phyloP scores from a whole-genome alignment of 495 filamentous ascomycete species.

The Lichina pygmaea region DNA sequence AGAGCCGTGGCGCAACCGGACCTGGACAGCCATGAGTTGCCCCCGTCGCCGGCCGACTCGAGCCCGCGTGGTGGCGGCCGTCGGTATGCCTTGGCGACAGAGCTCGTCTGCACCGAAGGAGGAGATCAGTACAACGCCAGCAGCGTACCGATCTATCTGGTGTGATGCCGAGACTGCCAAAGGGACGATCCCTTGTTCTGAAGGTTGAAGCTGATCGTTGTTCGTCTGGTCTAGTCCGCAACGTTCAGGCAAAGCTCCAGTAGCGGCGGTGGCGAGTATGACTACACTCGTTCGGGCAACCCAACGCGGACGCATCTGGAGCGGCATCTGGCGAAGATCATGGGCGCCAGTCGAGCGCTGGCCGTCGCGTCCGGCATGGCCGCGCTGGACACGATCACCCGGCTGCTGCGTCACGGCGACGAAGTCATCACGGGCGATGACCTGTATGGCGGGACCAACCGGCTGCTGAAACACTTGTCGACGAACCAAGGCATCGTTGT shows the following conservation, averaged over 20 bases:
- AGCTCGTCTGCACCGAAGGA: conserved; percentile 84
- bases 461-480: conserved; percentile 72
- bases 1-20: conserved; percentile 55
- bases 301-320: conserved; percentile 91
- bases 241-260: conserved; percentile 88
- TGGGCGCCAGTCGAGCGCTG: conserved; percentile 73
- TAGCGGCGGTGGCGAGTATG: conserved; percentile 61
- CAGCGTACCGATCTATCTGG: conserved; percentile 87
- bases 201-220: not conserved
- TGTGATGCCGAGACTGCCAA: conserved; percentile 8
- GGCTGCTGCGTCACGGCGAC: conserved; percentile 73
- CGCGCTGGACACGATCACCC: conserved; percentile 88
- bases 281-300: conserved; percentile 94
- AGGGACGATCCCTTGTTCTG: not conserved
- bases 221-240: conserved; percentile 30
- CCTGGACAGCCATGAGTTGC: conserved; percentile 69
- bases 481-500: conserved; percentile 69
- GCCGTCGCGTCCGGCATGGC: conserved; percentile 94
- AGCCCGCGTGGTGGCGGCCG: conserved; percentile 50
- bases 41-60: conserved; percentile 83
- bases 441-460: conserved; percentile 86
- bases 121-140: conserved; percentile 90
- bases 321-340: conserved; percentile 93
- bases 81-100: conserved; percentile 79
- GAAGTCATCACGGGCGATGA: conserved; percentile 95